These are phyloP conservation scores for Monosiga brevicollis DNA, from an alignment of 78 protist species.

Conservation along the genomic window DNA sequence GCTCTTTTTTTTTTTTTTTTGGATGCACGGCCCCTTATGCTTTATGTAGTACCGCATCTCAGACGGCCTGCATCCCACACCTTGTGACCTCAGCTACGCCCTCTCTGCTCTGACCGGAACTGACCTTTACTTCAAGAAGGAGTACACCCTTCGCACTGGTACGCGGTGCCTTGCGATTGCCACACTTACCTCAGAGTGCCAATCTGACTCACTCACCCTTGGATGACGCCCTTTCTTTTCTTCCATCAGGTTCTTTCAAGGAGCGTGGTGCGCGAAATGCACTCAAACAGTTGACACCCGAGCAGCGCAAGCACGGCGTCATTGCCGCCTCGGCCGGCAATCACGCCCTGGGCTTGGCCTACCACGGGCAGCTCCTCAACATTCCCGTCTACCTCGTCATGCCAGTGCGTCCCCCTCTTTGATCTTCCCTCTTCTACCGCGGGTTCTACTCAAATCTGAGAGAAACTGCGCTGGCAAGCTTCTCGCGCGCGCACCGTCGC, in stretches of 20 bases:
- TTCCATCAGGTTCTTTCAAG: constrained; percentile 36
- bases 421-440: too few relatives aligned
- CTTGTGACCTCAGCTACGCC: background rate
- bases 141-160: background rate
- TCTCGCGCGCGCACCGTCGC: too few relatives aligned
- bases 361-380: constrained; percentile 38
- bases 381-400: constrained; percentile 58
- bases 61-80: background rate
- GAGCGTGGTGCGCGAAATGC: constrained; percentile 71
- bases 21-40: too few relatives aligned
- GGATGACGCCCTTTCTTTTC: background rate
- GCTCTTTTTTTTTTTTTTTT: too few relatives aligned
- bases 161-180: background rate
- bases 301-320: constrained; percentile 39
- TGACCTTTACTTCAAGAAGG: background rate
- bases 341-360: constrained; percentile 73
- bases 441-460: too few relatives aligned
- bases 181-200: background rate
- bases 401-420: constrained; percentile 53
- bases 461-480: too few relatives aligned
- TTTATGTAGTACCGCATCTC: background rate
- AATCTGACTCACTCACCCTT: background rate
- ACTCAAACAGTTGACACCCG: constrained; percentile 9
- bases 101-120: background rate
- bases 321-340: constrained; percentile 69